These are phyloP conservation scores for Didymella glomerata DNA, from an alignment of 2,329 filamentous ascomycete species.

Conservation along the genomic window DNA sequence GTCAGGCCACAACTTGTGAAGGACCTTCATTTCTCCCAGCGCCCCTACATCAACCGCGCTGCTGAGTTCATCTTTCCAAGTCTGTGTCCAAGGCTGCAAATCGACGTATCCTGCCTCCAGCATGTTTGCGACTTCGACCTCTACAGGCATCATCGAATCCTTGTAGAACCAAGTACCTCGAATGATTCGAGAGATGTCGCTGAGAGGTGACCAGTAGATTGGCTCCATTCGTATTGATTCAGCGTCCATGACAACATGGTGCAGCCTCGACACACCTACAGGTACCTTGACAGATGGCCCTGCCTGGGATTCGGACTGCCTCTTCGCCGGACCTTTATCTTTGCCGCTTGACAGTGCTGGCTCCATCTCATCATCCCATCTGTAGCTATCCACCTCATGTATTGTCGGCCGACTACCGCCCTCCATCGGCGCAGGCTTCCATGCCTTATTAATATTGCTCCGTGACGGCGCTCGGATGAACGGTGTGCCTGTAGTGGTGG, in stretches of 20 bases:
- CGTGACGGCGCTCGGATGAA: constrained; percentile 61
- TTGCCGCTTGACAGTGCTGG: constrained; percentile 42
- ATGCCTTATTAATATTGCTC: constrained; percentile 42
- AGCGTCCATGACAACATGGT: constrained; percentile 82
- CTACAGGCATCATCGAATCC: constrained; percentile 91
- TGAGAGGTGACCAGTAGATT: constrained; percentile 96
- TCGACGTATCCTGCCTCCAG: constrained; percentile 91
- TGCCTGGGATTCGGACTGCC: constrained; percentile 33
- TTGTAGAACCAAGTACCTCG: constrained; percentile 97
- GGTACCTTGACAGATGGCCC: constrained; percentile 69
- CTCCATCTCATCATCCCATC: constrained; percentile 57
- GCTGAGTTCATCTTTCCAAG: constrained; percentile 89
- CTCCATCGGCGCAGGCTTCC: constrained; percentile 35
- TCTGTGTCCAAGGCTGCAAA: constrained; percentile 86
- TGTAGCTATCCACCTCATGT: constrained; percentile 57
- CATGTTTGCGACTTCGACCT: constrained; percentile 85
- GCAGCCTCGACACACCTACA: constrained; percentile 88
- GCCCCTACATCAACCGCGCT: constrained; percentile 92
- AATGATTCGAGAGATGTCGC: constrained; percentile 83
- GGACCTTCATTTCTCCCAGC: constrained; percentile 88
- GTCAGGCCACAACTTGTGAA: constrained; percentile 81
- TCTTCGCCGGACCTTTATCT: constrained; percentile 39
- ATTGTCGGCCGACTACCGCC: constrained; percentile 47
- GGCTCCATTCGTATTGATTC: constrained; percentile 78
- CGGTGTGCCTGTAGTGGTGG: constrained; percentile 58